Percentiles rank a stretch among this genome's conserved stretches.
These are phyloP conservation scores for Trichoderma afroharzianum DNA, from an alignment of 2,329 filamentous ascomycete genomes.

Conservation along the genomic window DNA sequence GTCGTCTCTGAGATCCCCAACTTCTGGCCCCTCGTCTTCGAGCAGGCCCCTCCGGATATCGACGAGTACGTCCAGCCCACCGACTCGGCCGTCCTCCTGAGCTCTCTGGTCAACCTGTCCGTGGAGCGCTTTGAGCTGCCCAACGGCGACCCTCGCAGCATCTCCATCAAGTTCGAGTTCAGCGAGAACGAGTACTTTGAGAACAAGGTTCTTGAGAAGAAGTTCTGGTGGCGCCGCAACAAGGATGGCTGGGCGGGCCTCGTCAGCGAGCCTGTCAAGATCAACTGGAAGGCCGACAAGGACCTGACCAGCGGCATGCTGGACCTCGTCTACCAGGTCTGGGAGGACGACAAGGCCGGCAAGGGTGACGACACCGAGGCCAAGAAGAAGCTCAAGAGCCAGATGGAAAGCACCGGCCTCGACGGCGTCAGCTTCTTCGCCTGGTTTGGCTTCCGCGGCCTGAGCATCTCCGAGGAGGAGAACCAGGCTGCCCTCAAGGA, in stretches of 20 bases:
- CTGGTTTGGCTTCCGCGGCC: conserved; percentile 78
- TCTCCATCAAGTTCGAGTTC: conserved; percentile 77
- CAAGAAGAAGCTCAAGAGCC: conserved; percentile 49
- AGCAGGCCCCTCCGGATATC: conserved; percentile 79
- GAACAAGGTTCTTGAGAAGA: conserved; percentile 78
- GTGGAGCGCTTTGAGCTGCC: conserved; percentile 80
- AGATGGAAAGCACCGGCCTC: conserved; percentile 58
- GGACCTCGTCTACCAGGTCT: conserved; percentile 67
- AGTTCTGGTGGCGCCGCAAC: conserved; percentile 77
- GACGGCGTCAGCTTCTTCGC: conserved; percentile 78
- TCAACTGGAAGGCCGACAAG: conserved; percentile 77
- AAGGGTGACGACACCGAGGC: conserved; percentile 43
- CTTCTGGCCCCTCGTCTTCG: conserved; percentile 95
- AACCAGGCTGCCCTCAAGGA: conserved; percentile 19
- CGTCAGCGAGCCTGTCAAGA: conserved; percentile 83
- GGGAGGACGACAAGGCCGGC: conserved; percentile 52
- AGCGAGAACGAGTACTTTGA: conserved; percentile 77
- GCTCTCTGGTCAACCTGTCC: conserved; percentile 62
- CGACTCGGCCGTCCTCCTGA: conserved; percentile 70
- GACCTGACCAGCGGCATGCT: conserved; percentile 81
- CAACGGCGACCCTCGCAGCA: conserved; percentile 72
- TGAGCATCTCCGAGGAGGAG: conserved; percentile 65
- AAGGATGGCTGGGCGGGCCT: conserved; percentile 69
- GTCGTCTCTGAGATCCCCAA: conserved; percentile 70
- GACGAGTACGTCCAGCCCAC: conserved; percentile 82